Percentiles rank a stretch among this genome's conserved stretches.
Conservation (phyloP, 768 basidiomycete genomes). For the Calocybe indica region DNA sequence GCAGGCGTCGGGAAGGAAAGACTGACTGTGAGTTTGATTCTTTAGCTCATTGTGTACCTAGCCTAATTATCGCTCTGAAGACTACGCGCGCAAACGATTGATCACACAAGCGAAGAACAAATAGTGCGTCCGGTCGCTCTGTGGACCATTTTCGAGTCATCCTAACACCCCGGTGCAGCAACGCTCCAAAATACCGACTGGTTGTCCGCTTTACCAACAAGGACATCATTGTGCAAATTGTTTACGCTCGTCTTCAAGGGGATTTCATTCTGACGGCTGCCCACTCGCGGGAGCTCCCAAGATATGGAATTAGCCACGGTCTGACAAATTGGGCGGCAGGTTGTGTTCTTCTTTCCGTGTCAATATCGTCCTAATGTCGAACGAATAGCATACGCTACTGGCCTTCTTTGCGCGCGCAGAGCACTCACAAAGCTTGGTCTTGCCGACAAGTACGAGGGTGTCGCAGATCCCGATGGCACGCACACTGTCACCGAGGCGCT, state of each 20-base stretch:
- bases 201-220: slow-evolving; percentile 99
- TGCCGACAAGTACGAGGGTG: slow-evolving; percentile 97
- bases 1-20: slow-evolving; percentile 95
- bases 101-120: slow-evolving; percentile 99
- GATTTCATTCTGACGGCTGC: slow-evolving; percentile 91
- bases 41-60: slow-evolving; percentile 1
- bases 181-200: slow-evolving; percentile 96
- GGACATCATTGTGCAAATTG: slow-evolving; percentile 90
- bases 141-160: neutral
- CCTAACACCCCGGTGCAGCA: slow-evolving; percentile 35
- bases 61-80: slow-evolving; percentile 30
- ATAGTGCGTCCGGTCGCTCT: slow-evolving; percentile 50
- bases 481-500: slow-evolving; percentile 77
- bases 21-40: slow-evolving; percentile 76
- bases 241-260: slow-evolving; percentile 96
- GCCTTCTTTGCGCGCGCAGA: slow-evolving; percentile 90
- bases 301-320: slow-evolving; percentile 97
- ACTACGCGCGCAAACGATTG: slow-evolving; percentile 97
- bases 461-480: slow-evolving; percentile 85
- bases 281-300: slow-evolving; percentile 84
- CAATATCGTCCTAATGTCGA: slow-evolving; percentile 1
- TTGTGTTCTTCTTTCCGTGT: slow-evolving; percentile 22
- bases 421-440: slow-evolving; percentile 93
- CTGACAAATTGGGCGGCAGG: slow-evolving; percentile 98
- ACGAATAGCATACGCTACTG: slow-evolving; percentile 85